Evolutionary conservation across 1,284 basidiomycete species (phyloP).

Genomic region (Takashimella koratensis): DNA sequence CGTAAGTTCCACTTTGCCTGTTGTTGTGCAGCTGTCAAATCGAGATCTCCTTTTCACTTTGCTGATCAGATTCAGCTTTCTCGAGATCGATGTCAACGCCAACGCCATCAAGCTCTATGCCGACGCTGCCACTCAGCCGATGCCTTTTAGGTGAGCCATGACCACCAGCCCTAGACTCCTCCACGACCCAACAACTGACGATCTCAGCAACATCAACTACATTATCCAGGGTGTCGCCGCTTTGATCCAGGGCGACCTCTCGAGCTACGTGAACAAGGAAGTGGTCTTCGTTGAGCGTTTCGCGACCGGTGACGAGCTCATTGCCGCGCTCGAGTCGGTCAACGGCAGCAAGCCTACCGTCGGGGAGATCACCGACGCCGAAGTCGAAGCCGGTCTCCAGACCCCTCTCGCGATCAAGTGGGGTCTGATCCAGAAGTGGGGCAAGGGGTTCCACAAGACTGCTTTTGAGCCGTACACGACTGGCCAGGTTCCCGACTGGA

Average conservation of each 20-base stretch:
- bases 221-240: slow-evolving; percentile 2
- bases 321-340: slow-evolving; percentile 1
- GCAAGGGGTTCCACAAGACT: not conserved
- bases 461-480: not conserved
- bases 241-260: slow-evolving; percentile 3
- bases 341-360: slow-evolving; percentile 1
- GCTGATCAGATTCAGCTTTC: too few species aligned
- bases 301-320: slow-evolving; percentile 6
- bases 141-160: slow-evolving; percentile 2
- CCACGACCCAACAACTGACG: too few species aligned
- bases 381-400: not conserved
- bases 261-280: not conserved
- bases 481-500: not conserved
- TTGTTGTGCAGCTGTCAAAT: too few species aligned
- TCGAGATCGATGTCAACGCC: slow-evolving; percentile 7
- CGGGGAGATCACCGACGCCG: slow-evolving; percentile 1
- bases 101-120: slow-evolving; percentile 10
- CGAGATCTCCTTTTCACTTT: too few species aligned
- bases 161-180: too few species aligned
- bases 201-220: slow-evolving; percentile 4
- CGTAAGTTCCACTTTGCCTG: too few species aligned
- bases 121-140: not conserved
- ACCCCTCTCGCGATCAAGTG: not conserved
- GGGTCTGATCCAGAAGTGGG: not conserved
- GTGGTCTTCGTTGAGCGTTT: slow-evolving; percentile 6